Conservation (phyloP, 2,329 filamentous ascomycete species). For the Trichocomaceae sp. region DNA sequence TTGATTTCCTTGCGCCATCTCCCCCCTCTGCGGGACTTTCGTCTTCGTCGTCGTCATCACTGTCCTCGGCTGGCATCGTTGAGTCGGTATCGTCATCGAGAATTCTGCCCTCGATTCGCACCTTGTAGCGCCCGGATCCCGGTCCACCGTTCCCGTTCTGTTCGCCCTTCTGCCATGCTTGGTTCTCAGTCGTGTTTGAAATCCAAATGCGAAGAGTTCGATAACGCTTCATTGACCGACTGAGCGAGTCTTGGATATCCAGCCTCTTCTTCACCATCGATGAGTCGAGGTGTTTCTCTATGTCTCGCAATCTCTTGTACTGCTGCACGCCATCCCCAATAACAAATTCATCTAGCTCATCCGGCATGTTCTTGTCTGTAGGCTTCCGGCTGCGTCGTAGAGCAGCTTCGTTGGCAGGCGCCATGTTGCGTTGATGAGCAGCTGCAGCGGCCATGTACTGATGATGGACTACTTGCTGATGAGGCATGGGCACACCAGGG, state of each 20-base stretch:
- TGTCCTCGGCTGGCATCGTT: conserved; percentile 46
- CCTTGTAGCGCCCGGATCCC: conserved; percentile 55
- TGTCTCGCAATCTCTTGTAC: conserved; percentile 76
- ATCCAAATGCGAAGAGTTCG: conserved; percentile 90
- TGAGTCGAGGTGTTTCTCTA: conserved; percentile 83
- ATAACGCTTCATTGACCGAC: conserved; percentile 67
- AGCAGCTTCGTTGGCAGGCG: conserved; percentile 42
- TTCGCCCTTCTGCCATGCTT: conserved; percentile 87
- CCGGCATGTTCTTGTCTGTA: conserved; percentile 89
- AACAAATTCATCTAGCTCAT: conserved; percentile 75
- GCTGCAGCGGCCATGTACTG: conserved; percentile 29
- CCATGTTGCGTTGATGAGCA: conserved; percentile 27
- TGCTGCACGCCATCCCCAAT: conserved; percentile 74
- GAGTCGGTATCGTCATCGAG: conserved; percentile 62
- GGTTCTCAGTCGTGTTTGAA: conserved; percentile 87
- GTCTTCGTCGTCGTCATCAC: conserved; percentile 39
- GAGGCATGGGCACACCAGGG: conserved; percentile 28
- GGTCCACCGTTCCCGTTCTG: conserved; percentile 59
- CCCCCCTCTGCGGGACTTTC: conserved; percentile 54
- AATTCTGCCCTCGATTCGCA: conserved; percentile 85
- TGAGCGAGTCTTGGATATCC: conserved; percentile 77
- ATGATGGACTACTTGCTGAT: conserved; percentile 32
- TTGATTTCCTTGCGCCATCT: conserved; percentile 38
- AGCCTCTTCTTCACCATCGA: conserved; percentile 90
- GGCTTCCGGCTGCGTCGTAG: conserved; percentile 82